Base-by-base conservation (phyloP, 371 early-diverging fungal species). In the Amoeboaphelidium protococcarum region DNA sequence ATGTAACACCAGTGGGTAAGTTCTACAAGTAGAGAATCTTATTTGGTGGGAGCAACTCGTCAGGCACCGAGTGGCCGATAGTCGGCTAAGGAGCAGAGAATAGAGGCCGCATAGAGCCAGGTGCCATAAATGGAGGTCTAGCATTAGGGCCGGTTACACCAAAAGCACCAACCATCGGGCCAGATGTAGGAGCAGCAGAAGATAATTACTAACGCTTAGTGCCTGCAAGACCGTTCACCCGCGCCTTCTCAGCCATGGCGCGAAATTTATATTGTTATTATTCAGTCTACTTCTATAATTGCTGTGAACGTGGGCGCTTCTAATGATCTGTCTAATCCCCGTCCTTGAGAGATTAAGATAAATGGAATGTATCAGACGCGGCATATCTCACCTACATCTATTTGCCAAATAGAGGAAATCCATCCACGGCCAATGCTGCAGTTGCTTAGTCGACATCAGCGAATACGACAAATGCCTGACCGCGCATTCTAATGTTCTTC, bases 401-500 rank as follows among this genome's bases (percentile, higher is more conserved):
- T 50, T 68, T 62, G 12, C 50, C 58, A 49, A 63, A 72, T 42
- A 76, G 52, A 47, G 68, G 55, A 47, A 68, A 69, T 1, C 71
- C 74, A 27, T 76, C 62, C 6, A 68, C 58, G 41, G 67, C 70
- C 44, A 72, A 46, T 2, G 76, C 75, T 47, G 52, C 56, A 16
- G 54, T 55, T 3, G 84, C 82, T 23, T 62, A 51, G 19, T 77
- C 80, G 20, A 60, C 59, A 13, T 67, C 55, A 45, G 62, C 61
- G 49, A 67, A 82, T 0, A 71, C 71, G 13, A 85, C 59, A 58
- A 80, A 85, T 1, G 84, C 85, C 53, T 85, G 85, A 23, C 85
- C 85, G 43, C 79, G 67, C 64, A 73, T 67, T 42, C 65, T 64
- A 46, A 82, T 63, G 58, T 73, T 73, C 47, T 57, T 50, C 45